A percentile compares a stretch with the other conserved stretches of the same genome.
phyloP scores from a whole-genome alignment of 768 basidiomycete genomes.

The Leccinum boreale region DNA sequence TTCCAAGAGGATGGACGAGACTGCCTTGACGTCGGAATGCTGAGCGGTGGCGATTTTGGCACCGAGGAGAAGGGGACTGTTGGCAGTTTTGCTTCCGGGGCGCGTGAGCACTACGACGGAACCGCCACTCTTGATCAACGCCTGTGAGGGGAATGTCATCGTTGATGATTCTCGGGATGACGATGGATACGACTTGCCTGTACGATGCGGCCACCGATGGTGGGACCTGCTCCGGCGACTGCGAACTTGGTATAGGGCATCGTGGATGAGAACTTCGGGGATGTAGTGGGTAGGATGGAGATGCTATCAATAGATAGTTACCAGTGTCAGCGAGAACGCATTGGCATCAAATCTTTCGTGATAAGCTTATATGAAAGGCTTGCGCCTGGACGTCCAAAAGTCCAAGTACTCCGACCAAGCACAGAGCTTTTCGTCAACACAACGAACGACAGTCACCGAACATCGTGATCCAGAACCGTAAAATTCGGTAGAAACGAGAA shows the following conservation, averaged over 20 bases:
- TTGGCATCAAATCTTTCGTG: too few relatives aligned
- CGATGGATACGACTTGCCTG: slow-evolving; percentile 12
- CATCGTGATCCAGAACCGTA: too few relatives aligned
- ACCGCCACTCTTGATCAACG: slow-evolving; percentile 14
- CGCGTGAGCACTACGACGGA: slow-evolving; percentile 28
- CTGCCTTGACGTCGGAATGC: slow-evolving; percentile 20
- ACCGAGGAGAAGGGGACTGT: slow-evolving; percentile 21
- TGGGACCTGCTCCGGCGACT: slow-evolving; percentile 35
- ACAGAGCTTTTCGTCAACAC: too few relatives aligned
- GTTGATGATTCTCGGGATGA: background rate
- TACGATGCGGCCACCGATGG: slow-evolving; percentile 34
- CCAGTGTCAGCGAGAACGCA: background rate
- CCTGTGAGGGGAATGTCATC: slow-evolving; percentile 7
- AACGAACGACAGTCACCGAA: too few relatives aligned
- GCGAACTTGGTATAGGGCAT: slow-evolving; percentile 36
- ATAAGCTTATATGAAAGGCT: too few relatives aligned
- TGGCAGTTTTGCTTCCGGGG: slow-evolving; percentile 17
- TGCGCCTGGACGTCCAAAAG: too few relatives aligned
- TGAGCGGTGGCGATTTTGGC: slow-evolving; percentile 28
- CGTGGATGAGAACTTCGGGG: background rate
- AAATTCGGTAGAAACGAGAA: too few relatives aligned
- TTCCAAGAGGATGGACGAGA: slow-evolving; percentile 27
- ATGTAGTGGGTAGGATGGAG: background rate
- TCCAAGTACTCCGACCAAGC: too few relatives aligned
- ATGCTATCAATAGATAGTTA: background rate